These are phyloP conservation scores for Petasospora fabianii DNA, from an alignment of 1,139 yeast genomes.

Conservation along the genomic window DNA sequence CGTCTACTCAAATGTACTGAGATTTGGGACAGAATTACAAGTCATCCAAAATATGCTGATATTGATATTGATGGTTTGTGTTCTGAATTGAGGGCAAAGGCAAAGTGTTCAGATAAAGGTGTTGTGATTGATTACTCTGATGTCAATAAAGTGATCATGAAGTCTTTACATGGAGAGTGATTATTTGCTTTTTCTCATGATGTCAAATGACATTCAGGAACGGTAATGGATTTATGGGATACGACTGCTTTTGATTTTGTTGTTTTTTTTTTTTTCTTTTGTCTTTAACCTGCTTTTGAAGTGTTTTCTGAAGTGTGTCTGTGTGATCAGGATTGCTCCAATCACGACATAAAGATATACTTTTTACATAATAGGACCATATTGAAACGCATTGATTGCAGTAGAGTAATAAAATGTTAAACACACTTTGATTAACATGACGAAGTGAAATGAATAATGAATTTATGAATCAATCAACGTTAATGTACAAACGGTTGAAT, in stretches of 20 bases:
- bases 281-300: too few species aligned
- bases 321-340: too few species aligned
- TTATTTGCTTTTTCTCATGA: background rate
- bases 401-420: too few species aligned
- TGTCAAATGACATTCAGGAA: background rate
- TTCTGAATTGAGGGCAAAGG: constrained; percentile 80
- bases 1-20: constrained; percentile 72
- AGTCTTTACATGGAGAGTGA: constrained; percentile 37
- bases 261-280: too few species aligned
- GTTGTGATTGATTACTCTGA: constrained; percentile 80
- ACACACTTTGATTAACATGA: too few species aligned
- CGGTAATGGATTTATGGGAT: background rate
- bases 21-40: constrained; percentile 92
- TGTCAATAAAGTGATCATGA: constrained; percentile 48
- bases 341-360: too few species aligned
- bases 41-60: constrained; percentile 91
- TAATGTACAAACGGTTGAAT: constrained; percentile 20
- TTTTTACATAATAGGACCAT: too few species aligned
- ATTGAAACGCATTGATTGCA: too few species aligned
- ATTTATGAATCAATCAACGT: constrained; percentile 19
- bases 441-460: too few species aligned
- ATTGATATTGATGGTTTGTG: constrained; percentile 93
- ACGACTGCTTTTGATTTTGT: background rate
- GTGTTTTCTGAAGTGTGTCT: too few species aligned
- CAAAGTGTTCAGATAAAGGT: constrained; percentile 93